These are phyloP conservation scores for Elymus sibiricus DNA, from an alignment of 176 grass and related monocot genomes.

Conservation along the genomic window DNA sequence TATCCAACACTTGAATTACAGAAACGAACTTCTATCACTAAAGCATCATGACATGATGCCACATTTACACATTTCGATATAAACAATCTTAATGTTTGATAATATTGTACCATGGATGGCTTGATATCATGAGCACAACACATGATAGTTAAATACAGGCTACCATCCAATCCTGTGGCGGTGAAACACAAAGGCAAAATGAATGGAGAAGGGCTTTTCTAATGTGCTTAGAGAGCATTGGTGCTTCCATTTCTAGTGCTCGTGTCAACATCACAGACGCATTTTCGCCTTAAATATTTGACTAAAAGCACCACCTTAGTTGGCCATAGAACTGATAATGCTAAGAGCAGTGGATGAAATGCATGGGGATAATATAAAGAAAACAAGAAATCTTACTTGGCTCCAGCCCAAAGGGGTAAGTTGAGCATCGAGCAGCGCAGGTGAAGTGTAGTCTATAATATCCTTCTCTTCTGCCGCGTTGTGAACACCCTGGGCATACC, in stretches of 20 bases:
- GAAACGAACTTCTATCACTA: not conserved
- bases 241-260: not conserved
- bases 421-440: conserved; percentile 61
- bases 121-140: not conserved
- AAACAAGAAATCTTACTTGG: conserved; percentile 36
- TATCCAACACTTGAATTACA: not conserved
- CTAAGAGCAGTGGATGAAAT: not conserved
- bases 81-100: not conserved
- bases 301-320: not conserved
- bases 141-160: not conserved
- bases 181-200: not conserved
- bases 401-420: conserved; percentile 60
- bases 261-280: not conserved
- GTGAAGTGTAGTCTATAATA: conserved; percentile 24
- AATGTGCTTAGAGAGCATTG: not conserved
- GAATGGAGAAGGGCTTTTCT: not conserved
- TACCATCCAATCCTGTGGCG: not conserved
- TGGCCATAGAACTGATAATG: too few relatives aligned
- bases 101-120: not conserved
- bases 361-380: not conserved
- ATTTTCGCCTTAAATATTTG: not conserved
- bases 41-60: not conserved
- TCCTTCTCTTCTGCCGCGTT: conserved; percentile 76
- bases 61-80: not conserved
- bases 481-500: conserved; percentile 93